phyloP scores from a whole-genome alignment of 139 green algal species.

The Gonium pectorale region DNA sequence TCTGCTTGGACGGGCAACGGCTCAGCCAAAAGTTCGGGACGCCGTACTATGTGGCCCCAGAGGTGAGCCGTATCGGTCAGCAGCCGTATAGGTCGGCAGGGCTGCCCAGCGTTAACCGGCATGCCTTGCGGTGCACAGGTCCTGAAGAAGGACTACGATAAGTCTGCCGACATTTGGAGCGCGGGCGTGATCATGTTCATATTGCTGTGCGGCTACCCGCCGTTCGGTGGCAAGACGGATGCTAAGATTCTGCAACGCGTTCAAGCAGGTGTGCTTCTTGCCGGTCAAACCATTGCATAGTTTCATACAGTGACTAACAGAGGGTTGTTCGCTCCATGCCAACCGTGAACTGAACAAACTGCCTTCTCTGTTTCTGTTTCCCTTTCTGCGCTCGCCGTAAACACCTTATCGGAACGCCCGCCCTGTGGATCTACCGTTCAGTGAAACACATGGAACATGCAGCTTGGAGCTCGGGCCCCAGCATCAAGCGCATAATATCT shows the following conservation, averaged over 20 bases:
- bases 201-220: slow-evolving; percentile 81
- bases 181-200: slow-evolving; percentile 87
- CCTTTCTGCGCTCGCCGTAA: too few species aligned
- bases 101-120: background rate
- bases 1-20: slow-evolving; percentile 82
- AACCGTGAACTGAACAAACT: too few species aligned
- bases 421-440: too few species aligned
- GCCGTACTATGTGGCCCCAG: slow-evolving; percentile 93
- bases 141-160: slow-evolving; percentile 59
- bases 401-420: too few species aligned
- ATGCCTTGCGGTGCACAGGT: slow-evolving; percentile 58
- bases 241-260: slow-evolving; percentile 81
- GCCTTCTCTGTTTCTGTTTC: too few species aligned
- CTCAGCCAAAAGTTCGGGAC: slow-evolving; percentile 85
- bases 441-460: too few species aligned
- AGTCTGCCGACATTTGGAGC: slow-evolving; percentile 81
- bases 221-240: slow-evolving; percentile 84
- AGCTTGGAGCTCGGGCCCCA: too few species aligned
- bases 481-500: too few species aligned
- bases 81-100: background rate
- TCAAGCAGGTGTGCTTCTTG: slow-evolving; percentile 63
- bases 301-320: too few species aligned
- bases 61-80: slow-evolving; percentile 54
- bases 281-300: too few species aligned
- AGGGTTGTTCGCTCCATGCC: too few species aligned